These are phyloP conservation scores for Chalciporus sp. DNA, from an alignment of 1,284 basidiomycete species.

Conservation along the genomic window DNA sequence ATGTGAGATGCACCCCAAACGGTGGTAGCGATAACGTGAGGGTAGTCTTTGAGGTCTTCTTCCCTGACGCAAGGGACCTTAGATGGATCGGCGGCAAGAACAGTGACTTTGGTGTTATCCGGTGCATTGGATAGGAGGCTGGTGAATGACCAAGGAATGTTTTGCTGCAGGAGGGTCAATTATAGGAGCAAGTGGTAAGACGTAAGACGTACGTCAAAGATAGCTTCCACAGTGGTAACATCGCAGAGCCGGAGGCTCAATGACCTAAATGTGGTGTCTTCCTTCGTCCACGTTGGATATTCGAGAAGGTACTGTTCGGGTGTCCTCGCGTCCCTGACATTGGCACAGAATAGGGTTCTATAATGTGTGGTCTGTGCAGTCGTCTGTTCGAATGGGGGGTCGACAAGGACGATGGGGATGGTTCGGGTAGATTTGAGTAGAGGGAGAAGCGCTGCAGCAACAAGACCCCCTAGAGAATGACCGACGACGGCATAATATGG, in stretches of 20 bases:
- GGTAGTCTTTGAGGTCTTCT: conserved; percentile 11
- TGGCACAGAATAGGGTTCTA: not conserved
- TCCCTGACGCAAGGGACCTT: conserved; percentile 3
- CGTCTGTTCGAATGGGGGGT: conserved; percentile 15
- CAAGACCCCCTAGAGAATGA: conserved; percentile 23
- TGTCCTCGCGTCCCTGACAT: not conserved
- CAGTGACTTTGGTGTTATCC: conserved; percentile 15
- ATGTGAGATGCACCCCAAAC: conserved; percentile 13
- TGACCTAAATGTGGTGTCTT: not conserved
- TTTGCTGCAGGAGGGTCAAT: conserved; percentile 18
- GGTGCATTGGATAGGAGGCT: conserved; percentile 4
- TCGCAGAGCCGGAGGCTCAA: conserved; percentile 5
- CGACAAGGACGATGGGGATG: conserved; percentile 16
- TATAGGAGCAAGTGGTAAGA: no score
- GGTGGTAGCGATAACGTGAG: conserved; percentile 13
- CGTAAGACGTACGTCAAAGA: conserved; percentile 11
- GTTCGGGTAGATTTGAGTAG: conserved; percentile 4
- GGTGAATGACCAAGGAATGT: conserved; percentile 19
- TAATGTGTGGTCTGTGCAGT: not conserved
- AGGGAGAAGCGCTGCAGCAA: conserved; percentile 7
- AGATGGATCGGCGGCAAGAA: conserved; percentile 21
- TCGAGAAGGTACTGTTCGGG: conserved; percentile 1
- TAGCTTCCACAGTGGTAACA: not conserved
- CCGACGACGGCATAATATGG: conserved; percentile 17
- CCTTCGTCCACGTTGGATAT: not conserved